These are phyloP conservation scores for Oryza rufipogon DNA, from an alignment of 176 grass and related monocot species.

Conservation along the genomic window DNA sequence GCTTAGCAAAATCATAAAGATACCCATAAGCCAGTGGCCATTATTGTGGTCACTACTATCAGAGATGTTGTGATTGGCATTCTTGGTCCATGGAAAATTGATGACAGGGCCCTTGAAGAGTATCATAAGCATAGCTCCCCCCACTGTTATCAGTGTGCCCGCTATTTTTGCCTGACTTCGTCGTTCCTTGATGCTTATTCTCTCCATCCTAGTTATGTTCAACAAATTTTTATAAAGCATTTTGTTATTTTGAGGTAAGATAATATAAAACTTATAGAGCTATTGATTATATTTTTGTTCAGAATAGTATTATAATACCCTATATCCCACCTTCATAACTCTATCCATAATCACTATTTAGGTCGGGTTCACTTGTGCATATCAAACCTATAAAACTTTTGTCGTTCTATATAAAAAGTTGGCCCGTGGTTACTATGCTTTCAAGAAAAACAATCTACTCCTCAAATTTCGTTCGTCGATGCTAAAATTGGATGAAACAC, in stretches of 20 bases:
- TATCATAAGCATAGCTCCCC: constrained; percentile 78
- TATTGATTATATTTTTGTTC: neutral
- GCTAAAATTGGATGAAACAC: too few relatives aligned
- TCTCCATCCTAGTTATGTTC: constrained; percentile 64
- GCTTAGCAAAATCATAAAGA: constrained; percentile 76
- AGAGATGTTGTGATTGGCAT: constrained; percentile 6
- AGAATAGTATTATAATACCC: too few relatives aligned
- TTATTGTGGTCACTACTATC: constrained; percentile 38
- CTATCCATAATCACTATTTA: too few relatives aligned
- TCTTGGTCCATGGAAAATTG: constrained; percentile 63
- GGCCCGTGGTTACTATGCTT: too few relatives aligned
- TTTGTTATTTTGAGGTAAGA: neutral
- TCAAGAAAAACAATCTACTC: too few relatives aligned
- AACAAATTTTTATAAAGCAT: neutral
- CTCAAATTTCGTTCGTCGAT: too few relatives aligned
- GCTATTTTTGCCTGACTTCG: constrained; percentile 73
- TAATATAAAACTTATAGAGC: neutral
- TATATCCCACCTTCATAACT: too few relatives aligned
- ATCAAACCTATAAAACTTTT: too few relatives aligned
- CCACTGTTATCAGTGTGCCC: constrained; percentile 71
- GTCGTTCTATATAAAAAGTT: too few relatives aligned
- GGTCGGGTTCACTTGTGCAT: too few relatives aligned
- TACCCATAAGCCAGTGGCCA: constrained; percentile 69
- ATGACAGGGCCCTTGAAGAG: constrained; percentile 71
- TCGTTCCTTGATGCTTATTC: constrained; percentile 65